Base-by-base conservation (phyloP, 2,329 filamentous ascomycete species). In the Penicillium brevicompactum region DNA sequence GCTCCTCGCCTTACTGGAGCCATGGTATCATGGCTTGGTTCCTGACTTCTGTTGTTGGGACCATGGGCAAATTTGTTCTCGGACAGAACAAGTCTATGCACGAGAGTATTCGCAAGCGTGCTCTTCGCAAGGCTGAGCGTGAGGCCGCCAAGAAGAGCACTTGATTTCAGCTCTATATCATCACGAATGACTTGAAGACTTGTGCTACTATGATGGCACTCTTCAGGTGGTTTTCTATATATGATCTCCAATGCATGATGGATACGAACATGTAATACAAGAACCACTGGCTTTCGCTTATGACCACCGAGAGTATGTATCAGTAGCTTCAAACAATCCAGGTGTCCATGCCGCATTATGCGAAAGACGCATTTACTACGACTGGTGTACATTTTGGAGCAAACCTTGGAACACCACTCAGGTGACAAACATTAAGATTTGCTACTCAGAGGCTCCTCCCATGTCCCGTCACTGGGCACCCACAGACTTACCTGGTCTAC, bases 1-100 rank as follows among this genome's bases (percentile, higher is more conserved):
- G 90, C 34, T 93, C 91, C 67, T 95, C 92, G 2, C 95, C 94
- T 0, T 97, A 88, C 80, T 97, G 92, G 92, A 89, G 84, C 62
- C 94, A 99, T 75, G 91, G 88, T 0, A 71, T 95, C 51, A 89
- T 97, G 86, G 87, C 93, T 61, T 97, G 90, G 88, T 84, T 85
- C 53, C 79, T 97, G 51, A 80, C 81, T 53, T 82, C 79, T 31
- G 79, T 88, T 48, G 73, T 83, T 37, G 87, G 86, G 1, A 76
- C 84, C 41, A 84, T 84, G 72, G 83, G 79, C 64, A 72, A 75
- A 27, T 70, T 83, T 34, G 79, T 87, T n/a, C 73, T 89, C 44
- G 76, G 77, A 11, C 76, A 84, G 65, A 91, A 90, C 68, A 81
- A 78, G 72, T 76, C 73, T 32, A 92, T 95, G 87, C 92, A 97